A percentile compares a stretch with the other conserved stretches of the same genome.
phyloP scores from a whole-genome alignment of 257 asterid species.

The Solanum paucissectum region DNA sequence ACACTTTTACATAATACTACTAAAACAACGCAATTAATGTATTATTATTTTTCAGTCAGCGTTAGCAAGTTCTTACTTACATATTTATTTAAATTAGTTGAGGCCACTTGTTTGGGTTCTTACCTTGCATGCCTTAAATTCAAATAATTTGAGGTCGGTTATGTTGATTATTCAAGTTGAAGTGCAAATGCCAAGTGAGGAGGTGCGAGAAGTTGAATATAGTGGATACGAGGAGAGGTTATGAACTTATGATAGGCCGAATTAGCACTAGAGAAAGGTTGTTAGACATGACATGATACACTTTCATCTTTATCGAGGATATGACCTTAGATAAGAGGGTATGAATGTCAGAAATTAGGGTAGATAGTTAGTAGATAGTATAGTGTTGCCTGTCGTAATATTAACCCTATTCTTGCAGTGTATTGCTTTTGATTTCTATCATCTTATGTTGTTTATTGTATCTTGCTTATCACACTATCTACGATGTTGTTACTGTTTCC shows the following conservation, averaged over 20 bases:
- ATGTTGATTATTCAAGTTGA: background rate
- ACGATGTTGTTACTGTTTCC: background rate
- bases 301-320: too few species aligned
- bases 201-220: background rate
- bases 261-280: background rate
- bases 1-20: background rate
- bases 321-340: too few species aligned
- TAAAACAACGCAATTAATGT: background rate
- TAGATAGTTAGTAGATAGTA: too few species aligned
- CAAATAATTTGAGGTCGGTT: background rate
- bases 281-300: too few species aligned
- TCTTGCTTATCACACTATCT: background rate
- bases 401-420: background rate
- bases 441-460: background rate
- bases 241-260: background rate
- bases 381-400: background rate
- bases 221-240: background rate
- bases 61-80: background rate
- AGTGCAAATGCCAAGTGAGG: background rate
- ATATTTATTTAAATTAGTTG: background rate
- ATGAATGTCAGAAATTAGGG: background rate
- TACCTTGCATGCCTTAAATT: background rate
- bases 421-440: background rate
- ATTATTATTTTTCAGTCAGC: background rate
- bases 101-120: background rate